phyloP scores from a whole-genome alignment of 179 eudicot genomes.

The Heliamphora pulchella region DNA sequence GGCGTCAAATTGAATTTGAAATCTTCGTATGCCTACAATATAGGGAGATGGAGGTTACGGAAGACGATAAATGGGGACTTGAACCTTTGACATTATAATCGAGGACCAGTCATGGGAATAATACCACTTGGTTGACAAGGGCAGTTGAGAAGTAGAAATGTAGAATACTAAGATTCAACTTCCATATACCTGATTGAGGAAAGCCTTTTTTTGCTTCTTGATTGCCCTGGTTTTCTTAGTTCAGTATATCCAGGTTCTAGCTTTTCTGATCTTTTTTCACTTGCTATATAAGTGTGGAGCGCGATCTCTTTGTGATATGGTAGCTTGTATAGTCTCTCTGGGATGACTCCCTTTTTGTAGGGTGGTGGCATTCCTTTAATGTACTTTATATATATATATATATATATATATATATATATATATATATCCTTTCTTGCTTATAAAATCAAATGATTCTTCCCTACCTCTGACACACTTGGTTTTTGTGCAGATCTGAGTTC shows the following conservation, averaged over 20 bases:
- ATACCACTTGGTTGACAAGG: background rate
- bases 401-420: too few species aligned
- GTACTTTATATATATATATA: too few species aligned
- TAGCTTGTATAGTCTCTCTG: too few species aligned
- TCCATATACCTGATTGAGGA: background rate
- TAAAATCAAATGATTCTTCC: too few species aligned
- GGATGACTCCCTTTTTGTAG: too few species aligned
- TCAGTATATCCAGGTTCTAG: background rate
- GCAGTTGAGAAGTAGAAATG: slow-evolving; percentile 1
- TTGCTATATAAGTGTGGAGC: too few species aligned
- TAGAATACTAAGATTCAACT: background rate
- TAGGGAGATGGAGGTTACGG: too few species aligned
- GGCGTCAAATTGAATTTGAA: background rate
- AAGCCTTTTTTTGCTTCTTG: background rate
- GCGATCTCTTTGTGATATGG: too few species aligned
- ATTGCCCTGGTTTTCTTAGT: background rate
- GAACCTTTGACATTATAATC: background rate
- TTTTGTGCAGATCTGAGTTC: slow-evolving; percentile 41
- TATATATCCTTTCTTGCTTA: too few species aligned
- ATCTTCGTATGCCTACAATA: background rate
- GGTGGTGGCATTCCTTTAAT: too few species aligned
- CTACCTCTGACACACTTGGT: background rate
- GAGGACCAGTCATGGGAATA: background rate
- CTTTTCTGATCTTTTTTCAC: background rate
- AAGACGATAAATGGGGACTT: background rate